A percentile compares a stretch with the other conserved stretches of the same genome.
phyloP scores from a whole-genome alignment of 2,329 filamentous ascomycete genomes.

The Fusarium fracticaudum region DNA sequence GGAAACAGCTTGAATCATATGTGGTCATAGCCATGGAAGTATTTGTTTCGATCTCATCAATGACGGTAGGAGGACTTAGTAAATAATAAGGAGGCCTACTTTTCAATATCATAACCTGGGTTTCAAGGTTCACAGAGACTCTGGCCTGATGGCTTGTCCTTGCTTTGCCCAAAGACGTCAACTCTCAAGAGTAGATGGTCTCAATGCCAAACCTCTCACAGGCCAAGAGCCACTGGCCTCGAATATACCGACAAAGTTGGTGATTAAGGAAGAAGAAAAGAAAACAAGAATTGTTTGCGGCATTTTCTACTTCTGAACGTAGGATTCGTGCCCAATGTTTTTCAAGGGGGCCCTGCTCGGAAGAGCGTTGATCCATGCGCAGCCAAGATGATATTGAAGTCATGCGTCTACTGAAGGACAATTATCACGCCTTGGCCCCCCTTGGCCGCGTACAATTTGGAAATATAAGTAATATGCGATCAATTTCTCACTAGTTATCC shows the following conservation, averaged over 20 bases:
- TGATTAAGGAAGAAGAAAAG: neutral
- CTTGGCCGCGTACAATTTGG: too few species aligned
- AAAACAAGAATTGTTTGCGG: neutral
- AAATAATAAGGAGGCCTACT: neutral
- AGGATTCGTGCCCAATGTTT: neutral
- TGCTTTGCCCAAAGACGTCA: accelerated
- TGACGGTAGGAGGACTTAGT: accelerated
- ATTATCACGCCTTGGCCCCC: neutral
- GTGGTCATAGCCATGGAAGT: constrained; percentile 21
- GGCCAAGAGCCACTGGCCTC: too few species aligned
- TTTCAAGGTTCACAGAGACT: neutral
- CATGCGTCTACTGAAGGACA: neutral
- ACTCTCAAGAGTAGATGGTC: too few species aligned
- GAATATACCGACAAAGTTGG: accelerated
- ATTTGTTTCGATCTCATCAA: constrained; percentile 18
- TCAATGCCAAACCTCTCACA: neutral
- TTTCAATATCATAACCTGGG: accelerated
- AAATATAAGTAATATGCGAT: too few species aligned
- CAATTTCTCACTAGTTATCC: accelerated
- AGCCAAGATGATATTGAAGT: neutral
- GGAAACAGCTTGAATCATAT: constrained; percentile 18
- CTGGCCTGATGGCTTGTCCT: accelerated
- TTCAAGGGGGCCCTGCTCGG: neutral
- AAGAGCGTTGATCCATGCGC: constrained; percentile 2
- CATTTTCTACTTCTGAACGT: neutral